Conservation (phyloP, 2,329 filamentous ascomycete genomes). For the Neofusicoccum kwambonambiense region DNA sequence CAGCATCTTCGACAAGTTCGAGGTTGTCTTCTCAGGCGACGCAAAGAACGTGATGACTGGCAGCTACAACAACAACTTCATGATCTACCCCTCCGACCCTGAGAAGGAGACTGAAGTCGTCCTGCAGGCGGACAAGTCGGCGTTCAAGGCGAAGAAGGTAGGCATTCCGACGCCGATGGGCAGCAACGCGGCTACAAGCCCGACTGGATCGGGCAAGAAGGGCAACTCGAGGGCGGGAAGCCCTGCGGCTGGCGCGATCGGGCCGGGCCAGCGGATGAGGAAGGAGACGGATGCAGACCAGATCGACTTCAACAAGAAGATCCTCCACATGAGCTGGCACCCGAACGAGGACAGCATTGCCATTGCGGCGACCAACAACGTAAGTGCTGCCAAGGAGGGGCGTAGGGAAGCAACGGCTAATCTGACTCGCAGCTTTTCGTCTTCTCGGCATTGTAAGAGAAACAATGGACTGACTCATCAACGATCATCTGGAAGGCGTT, state of each 20-base stretch:
- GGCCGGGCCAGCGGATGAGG: conserved; percentile 89
- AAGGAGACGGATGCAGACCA: conserved; percentile 99
- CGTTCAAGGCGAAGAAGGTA: conserved; percentile 99
- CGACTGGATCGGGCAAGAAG: conserved; percentile 80
- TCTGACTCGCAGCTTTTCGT: conserved; percentile 51
- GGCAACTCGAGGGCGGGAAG: conserved; percentile 83
- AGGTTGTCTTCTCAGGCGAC: conserved; percentile 97
- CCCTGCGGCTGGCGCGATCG: conserved; percentile 68
- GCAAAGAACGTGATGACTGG: conserved; percentile 99
- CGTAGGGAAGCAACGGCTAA: conserved; percentile 2
- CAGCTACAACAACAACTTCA: conserved; percentile 99
- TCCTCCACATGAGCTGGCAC: conserved; percentile 99
- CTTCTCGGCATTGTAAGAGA: conserved; percentile 52
- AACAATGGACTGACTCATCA: conserved; percentile 6
- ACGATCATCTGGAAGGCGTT: conserved; percentile 21
- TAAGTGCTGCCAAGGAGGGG: conserved; percentile 55
- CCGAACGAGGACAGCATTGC: conserved; percentile 99
- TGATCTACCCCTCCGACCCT: conserved; percentile 97
- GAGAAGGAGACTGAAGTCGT: conserved; percentile 97
- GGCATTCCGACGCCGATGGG: conserved; percentile 98
- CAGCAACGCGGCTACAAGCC: conserved; percentile 59
- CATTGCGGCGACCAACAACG: conserved; percentile 98
- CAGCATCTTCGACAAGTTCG: conserved; percentile 99
- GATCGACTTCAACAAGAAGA: conserved; percentile 99
- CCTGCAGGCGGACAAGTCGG: conserved; percentile 95